phyloP scores from a whole-genome alignment of 495 filamentous ascomycete species.

The Aspergillus conjunctus region DNA sequence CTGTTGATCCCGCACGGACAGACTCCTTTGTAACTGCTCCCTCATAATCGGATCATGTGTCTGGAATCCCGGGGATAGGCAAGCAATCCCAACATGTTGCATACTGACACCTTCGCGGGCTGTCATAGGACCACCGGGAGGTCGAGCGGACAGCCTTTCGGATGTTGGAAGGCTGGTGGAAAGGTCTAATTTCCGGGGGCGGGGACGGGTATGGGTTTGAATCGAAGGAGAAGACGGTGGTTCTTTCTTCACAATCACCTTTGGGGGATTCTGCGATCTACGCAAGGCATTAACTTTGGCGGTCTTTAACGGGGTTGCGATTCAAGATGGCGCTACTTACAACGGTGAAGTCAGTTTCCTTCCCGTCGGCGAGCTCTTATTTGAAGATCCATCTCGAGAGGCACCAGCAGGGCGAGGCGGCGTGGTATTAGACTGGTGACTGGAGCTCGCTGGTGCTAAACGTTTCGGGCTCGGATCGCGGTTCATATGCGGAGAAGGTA shows the following conservation, averaged over 20 bases:
- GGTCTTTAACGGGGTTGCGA: background rate
- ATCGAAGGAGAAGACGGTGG: conserved; percentile 80
- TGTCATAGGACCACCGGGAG: conserved; percentile 76
- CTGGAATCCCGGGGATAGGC: conserved; percentile 91
- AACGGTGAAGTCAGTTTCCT: conserved; percentile 56
- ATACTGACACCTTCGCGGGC: conserved; percentile 78
- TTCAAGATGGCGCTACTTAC: conserved; percentile 44
- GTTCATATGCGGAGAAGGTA: conserved; percentile 51
- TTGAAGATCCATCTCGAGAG: conserved; percentile 43
- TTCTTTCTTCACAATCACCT: conserved; percentile 96
- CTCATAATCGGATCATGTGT: conserved; percentile 96
- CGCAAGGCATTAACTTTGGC: conserved; percentile 2
- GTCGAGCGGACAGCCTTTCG: conserved; percentile 58
- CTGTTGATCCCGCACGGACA: conserved; percentile 92
- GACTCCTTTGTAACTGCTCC: conserved; percentile 90
- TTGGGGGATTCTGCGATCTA: conserved; percentile 56
- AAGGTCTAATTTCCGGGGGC: conserved; percentile 87
- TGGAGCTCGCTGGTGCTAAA: conserved; percentile 41
- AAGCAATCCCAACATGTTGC: conserved; percentile 92
- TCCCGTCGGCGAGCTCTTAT: conserved; percentile 48
- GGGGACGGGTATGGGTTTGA: conserved; percentile 67
- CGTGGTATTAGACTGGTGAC: conserved; percentile 36
- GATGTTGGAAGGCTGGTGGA: conserved; percentile 69
- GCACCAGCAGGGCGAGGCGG: conserved; percentile 39
- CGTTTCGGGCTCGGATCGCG: conserved; percentile 52